Base-by-base conservation (phyloP, 495 filamentous ascomycete species). In the Zalerion maritima region DNA sequence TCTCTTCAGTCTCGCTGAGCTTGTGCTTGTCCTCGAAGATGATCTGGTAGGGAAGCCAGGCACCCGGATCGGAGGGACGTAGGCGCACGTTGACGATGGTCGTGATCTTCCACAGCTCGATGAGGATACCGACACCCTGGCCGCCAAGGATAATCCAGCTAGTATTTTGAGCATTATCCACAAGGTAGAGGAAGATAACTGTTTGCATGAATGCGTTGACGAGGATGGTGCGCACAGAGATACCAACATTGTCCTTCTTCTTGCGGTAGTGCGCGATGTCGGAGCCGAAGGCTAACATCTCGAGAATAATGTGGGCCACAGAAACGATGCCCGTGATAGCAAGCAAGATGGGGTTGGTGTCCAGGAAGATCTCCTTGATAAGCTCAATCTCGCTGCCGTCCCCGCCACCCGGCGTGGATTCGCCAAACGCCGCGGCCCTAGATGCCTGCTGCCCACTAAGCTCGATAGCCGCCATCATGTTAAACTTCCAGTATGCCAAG, bases 21-120 rank as follows among this genome's bases (percentile, higher is more conserved):
- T 84, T 78, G 55, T 96, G 83, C 56, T 94, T 97, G 63, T 97
- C 89, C 52, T 96, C 87, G 38, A 97, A 96, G 2, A 67, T 63
- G 27, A 97, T 60, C 5, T 72, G 69, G 50, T 91, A 94, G 0
- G 87, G 89, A 23, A 97, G 50, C 34, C 84, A 56, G 0, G 73
- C 78, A 23, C 65, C 72, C 1, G 72, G 60, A 2, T 69, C 55
- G 0, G 78, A 68, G 2, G 69, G 67, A 8, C 84, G 75, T 34
- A 96, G 39, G 38, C 85, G 77, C 30, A 97, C 82, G 40, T 97
- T 72, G 35, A 97, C 91, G 0, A 84, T 73, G 31, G 93, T 94
- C n/a, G 89, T 97, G 48, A 97, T 73, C 49, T 97, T 97, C 89
- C 89, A 97, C 11, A 89, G 75, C 58, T 97, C 89, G 31, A 97